Evolutionary conservation across 805 yeast species (phyloP).

Genomic region (Candida verbasci): DNA sequence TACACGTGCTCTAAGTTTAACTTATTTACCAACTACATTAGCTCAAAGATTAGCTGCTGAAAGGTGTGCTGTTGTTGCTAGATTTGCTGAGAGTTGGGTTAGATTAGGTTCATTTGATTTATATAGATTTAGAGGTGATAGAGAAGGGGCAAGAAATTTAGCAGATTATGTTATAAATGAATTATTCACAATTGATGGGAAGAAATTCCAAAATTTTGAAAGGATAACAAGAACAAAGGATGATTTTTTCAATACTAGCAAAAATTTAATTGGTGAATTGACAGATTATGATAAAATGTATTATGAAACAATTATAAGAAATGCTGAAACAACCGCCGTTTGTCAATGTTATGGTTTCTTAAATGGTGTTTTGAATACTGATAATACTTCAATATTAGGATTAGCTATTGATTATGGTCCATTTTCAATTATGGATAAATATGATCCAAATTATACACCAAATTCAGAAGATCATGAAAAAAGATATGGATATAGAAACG

Average conservation of each 20-base stretch:
- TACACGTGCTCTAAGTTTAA: slow-evolving; percentile 74
- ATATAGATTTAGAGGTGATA: slow-evolving; percentile 68
- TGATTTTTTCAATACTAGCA: slow-evolving; percentile 15
- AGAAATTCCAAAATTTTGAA: slow-evolving; percentile 25
- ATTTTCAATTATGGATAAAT: slow-evolving; percentile 83
- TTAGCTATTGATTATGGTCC: slow-evolving; percentile 93
- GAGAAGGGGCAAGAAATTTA: slow-evolving; percentile 55
- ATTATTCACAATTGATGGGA: slow-evolving; percentile 42
- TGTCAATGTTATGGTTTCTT: slow-evolving; percentile 92
- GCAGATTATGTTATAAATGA: slow-evolving; percentile 71
- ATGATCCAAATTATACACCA: slow-evolving; percentile 78
- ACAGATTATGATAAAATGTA: slow-evolving; percentile 69
- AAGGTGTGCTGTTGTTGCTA: slow-evolving; percentile 76
- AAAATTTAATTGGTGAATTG: slow-evolving; percentile 28
- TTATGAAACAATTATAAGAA: slow-evolving; percentile 64
- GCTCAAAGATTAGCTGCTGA: slow-evolving; percentile 75
- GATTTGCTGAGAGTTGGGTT: slow-evolving; percentile 85
- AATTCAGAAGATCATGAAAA: slow-evolving; percentile 76
- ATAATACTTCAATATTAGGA: slow-evolving; percentile 87
- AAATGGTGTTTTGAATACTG: slow-evolving; percentile 93
- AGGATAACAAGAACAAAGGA: slow-evolving; percentile 15
- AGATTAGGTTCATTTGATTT: slow-evolving; percentile 86
- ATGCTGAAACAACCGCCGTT: slow-evolving; percentile 72
- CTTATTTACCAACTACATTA: slow-evolving; percentile 65
- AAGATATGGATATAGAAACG: slow-evolving; percentile 77